These are phyloP conservation scores for Aspergillus texensis DNA, from an alignment of 2,329 filamentous ascomycete species.

Conservation along the genomic window DNA sequence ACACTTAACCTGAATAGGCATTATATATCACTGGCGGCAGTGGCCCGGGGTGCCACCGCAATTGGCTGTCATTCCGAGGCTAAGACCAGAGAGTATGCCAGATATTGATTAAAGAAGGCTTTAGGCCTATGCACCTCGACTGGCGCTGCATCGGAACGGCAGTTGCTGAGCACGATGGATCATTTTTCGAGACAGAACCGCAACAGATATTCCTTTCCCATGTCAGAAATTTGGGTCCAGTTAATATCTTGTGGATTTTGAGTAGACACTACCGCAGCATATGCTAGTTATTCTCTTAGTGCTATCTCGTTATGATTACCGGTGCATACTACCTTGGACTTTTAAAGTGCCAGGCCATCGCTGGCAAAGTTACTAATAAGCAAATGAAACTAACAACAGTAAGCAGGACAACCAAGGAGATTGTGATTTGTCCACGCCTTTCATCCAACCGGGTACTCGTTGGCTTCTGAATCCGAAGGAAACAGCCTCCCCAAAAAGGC, in stretches of 20 bases:
- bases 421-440: neutral
- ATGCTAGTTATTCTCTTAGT: neutral
- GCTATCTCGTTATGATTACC: neutral
- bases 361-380: neutral
- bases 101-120: neutral
- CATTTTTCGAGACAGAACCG: neutral
- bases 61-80: neutral
- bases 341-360: neutral
- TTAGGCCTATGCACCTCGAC: neutral
- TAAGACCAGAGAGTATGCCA: neutral
- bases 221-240: neutral
- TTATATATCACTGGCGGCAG: neutral
- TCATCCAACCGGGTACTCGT: neutral
- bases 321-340: neutral
- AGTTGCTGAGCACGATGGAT: neutral
- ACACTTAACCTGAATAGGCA: neutral
- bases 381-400: neutral
- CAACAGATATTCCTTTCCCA: neutral
- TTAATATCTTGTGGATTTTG: neutral
- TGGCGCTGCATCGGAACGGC: neutral
- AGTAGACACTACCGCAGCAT: neutral
- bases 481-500: neutral
- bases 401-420: neutral
- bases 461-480: neutral
- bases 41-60: neutral